A percentile compares a stretch with the other conserved stretches of the same genome.
Conservation (phyloP, 2,329 filamentous ascomycete genomes). For the Claviceps cyperi region DNA sequence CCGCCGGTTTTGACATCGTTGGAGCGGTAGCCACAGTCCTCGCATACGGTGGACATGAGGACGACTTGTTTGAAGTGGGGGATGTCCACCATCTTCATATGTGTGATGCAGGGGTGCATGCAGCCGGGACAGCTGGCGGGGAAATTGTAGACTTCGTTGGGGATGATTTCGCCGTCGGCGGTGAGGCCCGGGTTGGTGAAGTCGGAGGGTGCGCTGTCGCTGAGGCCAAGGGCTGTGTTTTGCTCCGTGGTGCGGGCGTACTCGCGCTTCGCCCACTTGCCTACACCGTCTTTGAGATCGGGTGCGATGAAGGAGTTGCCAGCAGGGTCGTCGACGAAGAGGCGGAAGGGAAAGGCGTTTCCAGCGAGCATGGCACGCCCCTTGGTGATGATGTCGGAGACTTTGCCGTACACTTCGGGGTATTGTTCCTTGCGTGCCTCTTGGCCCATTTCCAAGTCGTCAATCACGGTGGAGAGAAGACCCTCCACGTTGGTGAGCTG, state of each 20-base stretch:
- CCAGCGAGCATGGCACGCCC: constrained; percentile 66
- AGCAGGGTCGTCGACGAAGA: constrained; percentile 78
- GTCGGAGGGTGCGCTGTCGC: constrained; percentile 40
- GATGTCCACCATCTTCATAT: constrained; percentile 98
- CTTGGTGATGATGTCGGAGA: constrained; percentile 61
- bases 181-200: constrained; percentile 35
- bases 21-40: constrained; percentile 81
- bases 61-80: constrained; percentile 97
- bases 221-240: constrained; percentile 72
- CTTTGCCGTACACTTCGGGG: constrained; percentile 65
- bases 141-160: constrained; percentile 86
- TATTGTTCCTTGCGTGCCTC: constrained; percentile 62
- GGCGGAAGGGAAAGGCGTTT: constrained; percentile 69
- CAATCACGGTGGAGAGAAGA: constrained; percentile 60
- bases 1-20: constrained; percentile 98
- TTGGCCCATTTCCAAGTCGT: constrained; percentile 72
- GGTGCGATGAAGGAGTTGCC: constrained; percentile 97
- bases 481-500: constrained; percentile 92
- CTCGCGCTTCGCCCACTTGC: constrained; percentile 79
- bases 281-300: constrained; percentile 60
- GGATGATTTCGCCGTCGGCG: constrained; percentile 65
- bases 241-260: constrained; percentile 73
- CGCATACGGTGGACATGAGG: constrained; percentile 86
- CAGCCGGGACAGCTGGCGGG: constrained; percentile 87
- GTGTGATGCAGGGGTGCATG: constrained; percentile 69